Base-by-base conservation (phyloP, 2,329 filamentous ascomycete genomes). In the Penicillium sp. region DNA sequence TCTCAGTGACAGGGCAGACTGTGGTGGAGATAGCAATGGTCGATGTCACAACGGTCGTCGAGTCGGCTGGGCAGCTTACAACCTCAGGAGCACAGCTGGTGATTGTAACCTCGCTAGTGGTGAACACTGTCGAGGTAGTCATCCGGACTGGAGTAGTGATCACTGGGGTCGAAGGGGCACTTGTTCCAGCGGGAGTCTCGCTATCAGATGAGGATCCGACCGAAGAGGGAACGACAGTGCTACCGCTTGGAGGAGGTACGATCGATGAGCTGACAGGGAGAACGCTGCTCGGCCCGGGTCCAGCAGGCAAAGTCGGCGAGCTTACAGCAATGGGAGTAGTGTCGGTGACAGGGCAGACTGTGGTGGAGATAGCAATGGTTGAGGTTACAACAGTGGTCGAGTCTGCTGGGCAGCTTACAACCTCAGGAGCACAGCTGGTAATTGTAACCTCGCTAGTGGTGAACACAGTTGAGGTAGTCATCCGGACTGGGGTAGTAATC, bases 1-100 rank as follows among this genome's bases (percentile, higher is more conserved):
- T 71, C 58, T 76, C 61, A 9, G 71, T 74, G 30, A 74, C 70
- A 34, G 76, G 83, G 79, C 82, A 85, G 67, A 85, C 68, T 34
- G 84, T 86, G 61, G 84, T 86, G 47, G 79, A 81, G 43, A 84
- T 64, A 43, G 82, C 72, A 56, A 87, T 68, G 10, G 80, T 84
- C 53, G 82, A 77, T 2, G 81, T 83, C 49, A 81, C 73, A 35
- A 83, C 67, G 1, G 74, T 77, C 44, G 78, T 76, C 11, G 76
- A 78, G 50, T 73, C 48, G 8, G 75, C 78, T 29, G 81, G 81
- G 76, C 82, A 85, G 73, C 82, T 71, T 35, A 70, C 69, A 44
- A 76, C 68, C 1, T 65, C 69, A 5, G 74, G 62, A 11, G 70
- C 69, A 51, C 73, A 76, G 62, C 69, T 73, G 19, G 73, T 76